Percentiles rank a stretch among this genome's conserved stretches.
phyloP scores from a whole-genome alignment of 192 early-diverging fungal species.

The Chytriomyces sp. region DNA sequence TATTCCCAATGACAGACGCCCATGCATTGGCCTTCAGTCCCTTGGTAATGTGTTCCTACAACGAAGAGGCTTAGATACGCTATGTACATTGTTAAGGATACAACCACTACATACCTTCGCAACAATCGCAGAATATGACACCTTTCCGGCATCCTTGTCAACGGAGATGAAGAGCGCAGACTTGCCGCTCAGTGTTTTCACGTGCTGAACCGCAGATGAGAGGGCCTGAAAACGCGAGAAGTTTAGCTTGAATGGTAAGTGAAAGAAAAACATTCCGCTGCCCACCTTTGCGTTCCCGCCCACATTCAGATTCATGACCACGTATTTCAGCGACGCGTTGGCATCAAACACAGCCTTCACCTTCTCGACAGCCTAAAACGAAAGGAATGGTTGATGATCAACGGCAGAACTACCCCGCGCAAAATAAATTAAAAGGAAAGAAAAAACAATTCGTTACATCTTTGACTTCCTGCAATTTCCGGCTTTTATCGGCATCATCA shows the following conservation, averaged over 20 bases:
- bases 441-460: constrained; percentile 50
- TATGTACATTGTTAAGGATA: not conserved
- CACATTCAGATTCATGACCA: constrained; percentile 67
- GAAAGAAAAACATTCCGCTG: not conserved
- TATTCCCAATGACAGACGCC: constrained; percentile 81
- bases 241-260: not conserved
- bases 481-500: constrained; percentile 86
- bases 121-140: constrained; percentile 84
- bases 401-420: not conserved
- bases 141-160: constrained; percentile 69
- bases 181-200: constrained; percentile 84
- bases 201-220: constrained; percentile 72
- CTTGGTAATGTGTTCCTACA: constrained; percentile 58
- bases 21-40: constrained; percentile 92
- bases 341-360: constrained; percentile 76
- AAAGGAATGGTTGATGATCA: not conserved
- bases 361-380: constrained; percentile 63
- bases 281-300: constrained; percentile 79
- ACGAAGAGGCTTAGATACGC: constrained; percentile 15
- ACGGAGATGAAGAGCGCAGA: constrained; percentile 83
- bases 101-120: constrained; percentile 55
- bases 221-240: constrained; percentile 59
- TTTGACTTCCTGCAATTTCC: constrained; percentile 84
- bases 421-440: not conserved
- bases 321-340: constrained; percentile 62